Base-by-base conservation (phyloP, 257 asterid species). In the Primulina eburnea region DNA sequence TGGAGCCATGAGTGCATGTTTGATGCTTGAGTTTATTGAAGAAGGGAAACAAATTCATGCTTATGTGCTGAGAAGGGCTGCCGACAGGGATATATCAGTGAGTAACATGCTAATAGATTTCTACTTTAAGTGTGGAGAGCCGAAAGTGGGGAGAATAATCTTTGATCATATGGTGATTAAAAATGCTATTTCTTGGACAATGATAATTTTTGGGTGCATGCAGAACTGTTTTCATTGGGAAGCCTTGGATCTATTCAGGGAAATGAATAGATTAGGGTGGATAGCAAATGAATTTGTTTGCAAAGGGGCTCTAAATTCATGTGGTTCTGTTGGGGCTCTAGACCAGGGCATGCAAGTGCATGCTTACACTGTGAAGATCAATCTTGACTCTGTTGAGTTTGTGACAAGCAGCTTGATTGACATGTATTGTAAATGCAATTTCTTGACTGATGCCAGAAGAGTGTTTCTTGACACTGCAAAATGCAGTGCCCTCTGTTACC, bases 1-100 rank as follows among this genome's bases (percentile, higher is more conserved):
- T 14, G 73, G 77, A 67, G 77, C 77, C 21, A 72, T 85, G 62
- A 70, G 62, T 35, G 84, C 79, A 0, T 85, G 89, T 58, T 71
- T 78, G 7, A 52, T 40, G 11, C 73, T 76, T 3, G 82, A 76
- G 73, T 74, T 62, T 76, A 56, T 85, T 60, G 70, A 79, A 64
- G 73, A 67, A 28, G 89, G 86, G 26, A 74, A 78, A 65, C 84
- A 85, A 85, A 73, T 85, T 68, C 87, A 82, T 62, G 81, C 74
- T 37, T 82, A 69, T 71, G 76, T 68, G 57, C 67, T 82, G 32
- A 77, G 86, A 73, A 75, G 72, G 32, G 77, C 71, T 2, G 60
- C 60, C 8, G 66, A 76, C 63, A 59, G 37, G 75, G 85, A 85
- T 66, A 73, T 50, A 33, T 69, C 76, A 0, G 67, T 80, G 32